Conservation (phyloP, 139 green algal genomes). For the Chlamydomonas incerta region DNA sequence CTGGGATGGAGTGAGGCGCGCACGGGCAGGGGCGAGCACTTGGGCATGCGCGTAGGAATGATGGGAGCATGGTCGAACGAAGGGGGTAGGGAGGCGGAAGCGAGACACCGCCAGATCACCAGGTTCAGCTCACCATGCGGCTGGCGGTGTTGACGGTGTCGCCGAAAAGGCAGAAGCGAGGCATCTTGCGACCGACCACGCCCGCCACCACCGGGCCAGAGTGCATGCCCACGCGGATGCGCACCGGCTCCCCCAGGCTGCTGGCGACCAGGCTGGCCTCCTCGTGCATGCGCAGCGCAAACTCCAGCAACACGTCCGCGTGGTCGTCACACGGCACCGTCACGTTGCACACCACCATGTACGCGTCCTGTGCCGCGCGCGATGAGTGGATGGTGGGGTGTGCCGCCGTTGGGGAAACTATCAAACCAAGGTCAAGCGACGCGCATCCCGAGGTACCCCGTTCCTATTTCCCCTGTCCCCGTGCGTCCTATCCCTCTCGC, state of each 20-base stretch:
- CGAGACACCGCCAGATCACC: neutral
- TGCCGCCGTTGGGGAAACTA: too few relatives aligned
- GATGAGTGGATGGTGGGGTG: neutral
- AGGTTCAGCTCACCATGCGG: neutral
- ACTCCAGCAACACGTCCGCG: conserved; percentile 15
- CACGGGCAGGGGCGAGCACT: too few relatives aligned
- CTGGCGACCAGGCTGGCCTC: neutral
- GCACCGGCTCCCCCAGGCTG: conserved; percentile 15
- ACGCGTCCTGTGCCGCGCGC: neutral
- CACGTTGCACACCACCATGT: conserved; percentile 21
- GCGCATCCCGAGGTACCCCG: too few relatives aligned
- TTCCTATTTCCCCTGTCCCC: too few relatives aligned
- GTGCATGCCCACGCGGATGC: conserved; percentile 43
- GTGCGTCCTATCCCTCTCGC: too few relatives aligned
- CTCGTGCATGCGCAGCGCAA: conserved; percentile 26
- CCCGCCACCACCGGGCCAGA: conserved; percentile 38
- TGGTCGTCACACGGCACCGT: neutral
- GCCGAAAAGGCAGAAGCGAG: conserved; percentile 57
- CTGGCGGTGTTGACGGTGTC: conserved; percentile 33
- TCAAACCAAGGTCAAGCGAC: too few relatives aligned
- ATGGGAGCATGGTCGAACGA: too few relatives aligned
- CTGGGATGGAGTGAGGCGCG: neutral
- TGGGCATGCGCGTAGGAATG: neutral
- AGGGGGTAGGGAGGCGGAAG: too few relatives aligned
- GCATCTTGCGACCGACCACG: conserved; percentile 55